Evolutionary conservation across 1,284 basidiomycete species (phyloP), one percentile per base, ranked within the genome.

Genomic region (Microstroma glucosiphilum): DNA sequence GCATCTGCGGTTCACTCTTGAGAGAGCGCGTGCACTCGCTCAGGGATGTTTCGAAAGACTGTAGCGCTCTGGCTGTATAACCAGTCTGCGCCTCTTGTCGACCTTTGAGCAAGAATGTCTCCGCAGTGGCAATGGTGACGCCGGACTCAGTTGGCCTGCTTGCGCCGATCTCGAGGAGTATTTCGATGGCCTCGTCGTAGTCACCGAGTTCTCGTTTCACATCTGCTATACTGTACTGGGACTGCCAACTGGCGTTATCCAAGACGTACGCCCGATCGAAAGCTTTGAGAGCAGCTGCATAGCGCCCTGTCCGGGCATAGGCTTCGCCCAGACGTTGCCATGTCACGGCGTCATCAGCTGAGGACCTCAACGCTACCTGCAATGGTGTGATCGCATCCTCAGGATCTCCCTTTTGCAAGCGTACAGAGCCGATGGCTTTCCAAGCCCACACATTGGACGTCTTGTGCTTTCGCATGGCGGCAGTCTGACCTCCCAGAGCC

Each of bases 311-410:
- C 72, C 86, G 88, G 65, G 86, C 86, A 71, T 98, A 98, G 0
- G 91, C 89, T 78, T 96, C 92, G 4, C 94, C 94, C 0, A 99
- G 84, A 61, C 90, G 86, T 19, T 92, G 83, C 94, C 93, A 97
- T 25, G 88, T 86, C 30, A 87, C 80, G 9, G 86, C 84, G 77
- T 97, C 92, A 2, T 87, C 85, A 0, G 87, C 84, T 25, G 90
- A 85, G 11, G 89, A 89, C 7, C 93, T 86, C 2, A 98, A 83
- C 0, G 91, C 89, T 19, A 93, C 84, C 75, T 98, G 94, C 71
- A 94, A 88, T 0, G 90, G 88, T 66, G 88, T 85, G 53, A 94
- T 91, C 2, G 94, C 92, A 49, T 86, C 82, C 11, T 84, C 76
- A 73, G 88, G 91, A 65, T 90, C 87, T 61, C 85, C 85, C 60